Evolutionary conservation across 2,329 filamentous ascomycete species (phyloP).

Genomic region (Aspergillus fumigatiaffinis): DNA sequence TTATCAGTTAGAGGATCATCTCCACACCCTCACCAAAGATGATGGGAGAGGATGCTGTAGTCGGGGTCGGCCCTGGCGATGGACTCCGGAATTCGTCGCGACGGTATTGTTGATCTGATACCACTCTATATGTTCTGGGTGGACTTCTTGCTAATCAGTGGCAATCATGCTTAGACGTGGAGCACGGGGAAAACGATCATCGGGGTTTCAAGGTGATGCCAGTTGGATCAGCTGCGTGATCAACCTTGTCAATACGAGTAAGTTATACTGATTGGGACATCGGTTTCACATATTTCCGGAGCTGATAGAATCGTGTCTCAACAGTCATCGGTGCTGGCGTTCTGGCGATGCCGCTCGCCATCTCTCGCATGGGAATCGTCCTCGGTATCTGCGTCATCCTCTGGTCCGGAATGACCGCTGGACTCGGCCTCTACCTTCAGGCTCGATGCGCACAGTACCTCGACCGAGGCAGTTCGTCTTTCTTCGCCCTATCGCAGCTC

Average conservation of each 20-base stretch:
- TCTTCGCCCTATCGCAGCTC: conserved; percentile 94
- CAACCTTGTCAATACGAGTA: conserved; percentile 94
- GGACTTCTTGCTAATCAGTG: conserved; percentile 6
- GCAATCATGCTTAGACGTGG: conserved; percentile 22
- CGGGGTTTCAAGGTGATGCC: conserved; percentile 67
- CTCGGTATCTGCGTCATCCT: conserved; percentile 79
- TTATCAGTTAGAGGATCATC: background rate
- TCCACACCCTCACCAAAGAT: conserved; percentile 8
- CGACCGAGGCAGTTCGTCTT: conserved; percentile 81
- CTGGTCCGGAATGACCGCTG: conserved; percentile 85
- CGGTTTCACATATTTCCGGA: background rate
- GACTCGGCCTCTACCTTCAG: conserved; percentile 93
- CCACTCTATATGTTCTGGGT: background rate
- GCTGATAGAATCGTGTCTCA: conserved; percentile 8
- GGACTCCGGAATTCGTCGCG: conserved; percentile 22
- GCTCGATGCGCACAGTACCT: conserved; percentile 89
- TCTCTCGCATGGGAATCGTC: conserved; percentile 92
- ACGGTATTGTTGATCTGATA: conserved; percentile 22
- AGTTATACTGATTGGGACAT: conserved; percentile 14
- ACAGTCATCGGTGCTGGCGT: conserved; percentile 89
- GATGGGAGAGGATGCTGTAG: conserved; percentile 32
- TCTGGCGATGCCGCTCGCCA: conserved; percentile 89
- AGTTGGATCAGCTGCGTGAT: conserved; percentile 88
- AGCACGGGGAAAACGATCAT: conserved; percentile 64
- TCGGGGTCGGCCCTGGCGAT: conserved; percentile 24